phyloP scores from a whole-genome alignment of 1,284 basidiomycete genomes.

The Baeospora myosura region DNA sequence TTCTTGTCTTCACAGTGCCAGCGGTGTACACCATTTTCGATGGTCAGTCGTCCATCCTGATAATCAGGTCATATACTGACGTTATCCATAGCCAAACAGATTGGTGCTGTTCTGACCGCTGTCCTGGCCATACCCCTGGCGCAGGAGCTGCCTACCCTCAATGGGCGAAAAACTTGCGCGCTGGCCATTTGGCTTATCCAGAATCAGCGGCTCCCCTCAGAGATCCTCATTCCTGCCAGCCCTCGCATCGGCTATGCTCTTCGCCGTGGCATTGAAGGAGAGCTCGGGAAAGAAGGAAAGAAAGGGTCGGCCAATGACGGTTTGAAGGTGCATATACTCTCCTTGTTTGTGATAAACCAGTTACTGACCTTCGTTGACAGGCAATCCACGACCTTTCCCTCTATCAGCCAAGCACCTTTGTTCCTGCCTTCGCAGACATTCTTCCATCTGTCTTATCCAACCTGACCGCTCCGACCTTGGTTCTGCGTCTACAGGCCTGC shows the following conservation, averaged over 20 bases:
- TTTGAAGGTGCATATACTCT: constrained; percentile 43
- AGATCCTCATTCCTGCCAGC: constrained; percentile 49
- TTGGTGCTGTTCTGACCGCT: constrained; percentile 50
- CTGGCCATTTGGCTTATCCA: constrained; percentile 68
- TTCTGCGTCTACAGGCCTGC: constrained; percentile 60
- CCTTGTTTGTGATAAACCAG: no score
- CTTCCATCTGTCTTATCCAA: constrained; percentile 56
- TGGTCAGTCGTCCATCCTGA: constrained; percentile 33
- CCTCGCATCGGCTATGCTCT: constrained; percentile 63
- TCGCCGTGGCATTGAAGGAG: constrained; percentile 70
- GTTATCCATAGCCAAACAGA: constrained; percentile 41
- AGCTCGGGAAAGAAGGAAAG: constrained; percentile 79
- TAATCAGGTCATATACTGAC: constrained; percentile 1
- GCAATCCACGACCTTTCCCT: constrained; percentile 65
- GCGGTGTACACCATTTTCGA: constrained; percentile 53
- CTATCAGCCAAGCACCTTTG: constrained; percentile 53
- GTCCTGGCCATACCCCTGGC: constrained; percentile 66
- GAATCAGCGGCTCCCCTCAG: constrained; percentile 54
- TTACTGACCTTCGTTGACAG: constrained; percentile 30
- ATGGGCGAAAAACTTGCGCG: constrained; percentile 75
- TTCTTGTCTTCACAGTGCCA: constrained; percentile 50
- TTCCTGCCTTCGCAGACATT: constrained; percentile 53
- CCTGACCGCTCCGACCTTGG: constrained; percentile 53
- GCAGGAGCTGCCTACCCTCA: constrained; percentile 62
- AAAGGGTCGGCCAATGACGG: constrained; percentile 71